phyloP scores from a whole-genome alignment of 1,139 yeast genomes.

The Blastobotrys arbuscula region DNA sequence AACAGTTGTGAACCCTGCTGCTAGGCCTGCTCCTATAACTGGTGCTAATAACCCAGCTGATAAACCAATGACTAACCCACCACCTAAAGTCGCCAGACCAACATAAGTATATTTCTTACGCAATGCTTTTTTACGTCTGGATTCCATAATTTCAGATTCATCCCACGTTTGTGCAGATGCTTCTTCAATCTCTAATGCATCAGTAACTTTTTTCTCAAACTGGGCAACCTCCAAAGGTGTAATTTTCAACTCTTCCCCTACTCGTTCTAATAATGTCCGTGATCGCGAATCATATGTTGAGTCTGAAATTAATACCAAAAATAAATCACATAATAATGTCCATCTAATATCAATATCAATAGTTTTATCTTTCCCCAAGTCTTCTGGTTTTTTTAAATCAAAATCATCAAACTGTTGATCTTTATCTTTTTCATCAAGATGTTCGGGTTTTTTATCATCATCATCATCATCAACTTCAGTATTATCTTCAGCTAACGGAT shows the following conservation, averaged over 20 bases:
- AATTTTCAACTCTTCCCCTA: conserved; percentile 59
- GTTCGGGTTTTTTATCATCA: conserved; percentile 9
- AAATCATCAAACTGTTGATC: conserved; percentile 12
- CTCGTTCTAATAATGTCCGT: conserved; percentile 61
- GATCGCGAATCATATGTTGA: conserved; percentile 89
- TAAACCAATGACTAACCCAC: conserved; percentile 87
- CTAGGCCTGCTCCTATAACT: conserved; percentile 96
- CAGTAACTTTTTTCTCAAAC: conserved; percentile 87
- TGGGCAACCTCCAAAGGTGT: conserved; percentile 64
- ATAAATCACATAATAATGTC: conserved; percentile 89
- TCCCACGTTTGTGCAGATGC: conserved; percentile 67
- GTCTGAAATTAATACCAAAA: conserved; percentile 71
- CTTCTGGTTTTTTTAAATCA: conserved; percentile 33
- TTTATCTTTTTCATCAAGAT: conserved; percentile 7
- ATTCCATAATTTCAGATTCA: conserved; percentile 65
- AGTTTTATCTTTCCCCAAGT: conserved; percentile 34
- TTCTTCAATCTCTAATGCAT: conserved; percentile 82
- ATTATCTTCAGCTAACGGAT: conserved; percentile 21
- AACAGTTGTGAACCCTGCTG: conserved; percentile 92
- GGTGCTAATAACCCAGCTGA: conserved; percentile 97
- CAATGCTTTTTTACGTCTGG: conserved; percentile 58
- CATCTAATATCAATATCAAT: conserved; percentile 77
- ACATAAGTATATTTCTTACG: conserved; percentile 75
- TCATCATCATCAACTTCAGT: too few species aligned
- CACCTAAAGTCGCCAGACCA: conserved; percentile 96